Evolutionary conservation across 2,329 filamentous ascomycete genomes (phyloP), one percentile per base, ranked within the genome.

Genomic region (Epichloe elymi): DNA sequence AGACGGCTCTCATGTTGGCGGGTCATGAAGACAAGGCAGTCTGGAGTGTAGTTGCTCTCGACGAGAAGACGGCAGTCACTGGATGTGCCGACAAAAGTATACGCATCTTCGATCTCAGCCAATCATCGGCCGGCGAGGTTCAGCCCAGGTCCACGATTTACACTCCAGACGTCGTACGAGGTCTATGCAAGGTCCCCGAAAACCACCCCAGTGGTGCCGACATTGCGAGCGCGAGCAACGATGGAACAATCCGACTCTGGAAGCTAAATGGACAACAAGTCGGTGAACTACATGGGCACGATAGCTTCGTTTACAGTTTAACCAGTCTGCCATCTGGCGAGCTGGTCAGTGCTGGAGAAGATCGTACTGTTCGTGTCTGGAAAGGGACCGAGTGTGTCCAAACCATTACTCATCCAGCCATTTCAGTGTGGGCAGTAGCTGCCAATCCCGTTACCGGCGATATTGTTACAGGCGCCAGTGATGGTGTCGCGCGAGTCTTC

Each of bases 381-480:
- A 83, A 79, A 58, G 86, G 85, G 43, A 78, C 73, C 14, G 76
- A 89, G 51, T 97, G 91, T 64, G 70, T 95, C 44, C 93, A 98
- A 67, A 96, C 91, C 39, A 97, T 98, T 56, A 96, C 91, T 1
- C 89, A 96, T 61, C 93, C 93, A 11, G 93, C 93, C 10, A 94
- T 97, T 51, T 97, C 91, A 0, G 90, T 98, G 5, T 98, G 93
- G 93, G 76, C 81, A 14, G 88, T 98, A 17, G 86, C 89, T n/a
- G 86, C 80, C 11, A 93, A 87, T 61, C 63, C 75, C 0, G 81
- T 88, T 55, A 94, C 80, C 46, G 91, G 93, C 20, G 94, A 98
- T 60, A 91, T 98, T 54, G 88, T 88, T n/a, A 87, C 87, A 3
- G 93, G 91, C 35, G 84, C 91, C 30, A 98, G 91, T 65, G 93